Conservation (phyloP, 257 asterid genomes). For the Solanum paucissectum region DNA sequence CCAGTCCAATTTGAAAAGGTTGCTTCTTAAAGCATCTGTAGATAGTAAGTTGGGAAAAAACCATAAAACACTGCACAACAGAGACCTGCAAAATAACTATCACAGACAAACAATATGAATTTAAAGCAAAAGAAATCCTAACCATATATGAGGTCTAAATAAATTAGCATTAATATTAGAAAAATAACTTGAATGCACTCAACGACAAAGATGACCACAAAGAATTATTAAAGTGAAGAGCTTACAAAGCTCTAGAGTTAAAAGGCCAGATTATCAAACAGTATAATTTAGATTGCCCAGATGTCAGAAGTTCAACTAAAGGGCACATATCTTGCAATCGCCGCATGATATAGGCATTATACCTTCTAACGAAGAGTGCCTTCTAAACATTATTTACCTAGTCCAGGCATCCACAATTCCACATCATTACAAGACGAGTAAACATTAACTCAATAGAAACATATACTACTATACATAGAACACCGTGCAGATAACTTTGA, state of each 20-base stretch:
- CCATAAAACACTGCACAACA: neutral
- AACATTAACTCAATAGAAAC: neutral
- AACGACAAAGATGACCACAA: neutral
- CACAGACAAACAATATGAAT: neutral
- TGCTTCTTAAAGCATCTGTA: slow-evolving; percentile 50
- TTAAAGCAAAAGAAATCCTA: neutral
- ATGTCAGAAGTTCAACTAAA: neutral
- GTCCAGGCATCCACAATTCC: neutral
- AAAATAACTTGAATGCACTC: neutral
- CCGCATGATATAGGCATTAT: neutral
- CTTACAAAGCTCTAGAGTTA: neutral
- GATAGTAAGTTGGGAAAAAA: slow-evolving; percentile 1
- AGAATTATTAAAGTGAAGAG: neutral
- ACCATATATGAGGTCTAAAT: neutral
- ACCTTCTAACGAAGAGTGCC: neutral
- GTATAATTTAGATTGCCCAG: neutral
- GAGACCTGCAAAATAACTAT: neutral
- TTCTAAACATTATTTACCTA: neutral
- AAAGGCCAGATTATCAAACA: neutral
- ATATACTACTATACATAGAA: neutral
- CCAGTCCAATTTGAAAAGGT: slow-evolving; percentile 50
- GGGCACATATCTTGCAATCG: neutral
- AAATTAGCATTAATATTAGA: neutral
- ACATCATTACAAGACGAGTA: neutral
- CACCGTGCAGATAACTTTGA: neutral